Evolutionary conservation across 495 filamentous ascomycete genomes (phyloP).

Genomic region (Delitschia confertaspora): DNA sequence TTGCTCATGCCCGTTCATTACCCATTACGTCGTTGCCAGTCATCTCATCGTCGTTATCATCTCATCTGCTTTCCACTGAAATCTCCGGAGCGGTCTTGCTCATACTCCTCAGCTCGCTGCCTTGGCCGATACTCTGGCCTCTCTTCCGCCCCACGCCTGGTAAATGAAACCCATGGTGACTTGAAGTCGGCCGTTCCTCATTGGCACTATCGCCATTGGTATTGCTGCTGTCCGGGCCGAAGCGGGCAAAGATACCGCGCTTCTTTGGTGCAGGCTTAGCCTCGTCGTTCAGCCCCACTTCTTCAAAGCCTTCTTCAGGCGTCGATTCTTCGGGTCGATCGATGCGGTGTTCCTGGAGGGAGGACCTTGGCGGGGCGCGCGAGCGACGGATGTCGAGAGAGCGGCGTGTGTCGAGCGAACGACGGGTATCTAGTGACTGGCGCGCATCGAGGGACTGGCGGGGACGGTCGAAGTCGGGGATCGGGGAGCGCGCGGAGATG

Average conservation of each 20-base stretch:
- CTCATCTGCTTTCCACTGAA: too few species aligned
- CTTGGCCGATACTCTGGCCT: constrained; percentile 58
- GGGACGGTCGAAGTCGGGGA: constrained; percentile 39
- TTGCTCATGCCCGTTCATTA: too few species aligned
- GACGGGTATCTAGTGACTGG: constrained; percentile 69
- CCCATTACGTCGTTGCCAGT: too few species aligned
- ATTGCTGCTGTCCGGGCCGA: constrained; percentile 63
- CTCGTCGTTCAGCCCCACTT: constrained; percentile 79
- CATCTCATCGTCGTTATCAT: too few species aligned
- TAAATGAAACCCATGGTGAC: constrained; percentile 52
- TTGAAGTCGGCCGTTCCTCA: constrained; percentile 36
- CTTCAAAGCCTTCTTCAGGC: constrained; percentile 77
- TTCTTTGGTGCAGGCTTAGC: constrained; percentile 57
- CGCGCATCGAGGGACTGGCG: constrained; percentile 49
- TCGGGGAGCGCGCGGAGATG: constrained; percentile 80
- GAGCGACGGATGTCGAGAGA: constrained; percentile 64
- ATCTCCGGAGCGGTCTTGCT: too few species aligned
- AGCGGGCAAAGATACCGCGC: constrained; percentile 74
- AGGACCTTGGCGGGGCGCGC: constrained; percentile 39
- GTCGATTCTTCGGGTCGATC: constrained; percentile 19
- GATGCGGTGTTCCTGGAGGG: constrained; percentile 42
- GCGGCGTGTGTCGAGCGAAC: constrained; percentile 49
- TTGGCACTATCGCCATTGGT: constrained; percentile 29
- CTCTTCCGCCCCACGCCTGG: constrained; percentile 65
- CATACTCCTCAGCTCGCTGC: constrained; percentile 42